A percentile compares a stretch with the other conserved stretches of the same genome.
phyloP scores from a whole-genome alignment of 78 protist genomes.

The Dictyostelium intermedium region DNA sequence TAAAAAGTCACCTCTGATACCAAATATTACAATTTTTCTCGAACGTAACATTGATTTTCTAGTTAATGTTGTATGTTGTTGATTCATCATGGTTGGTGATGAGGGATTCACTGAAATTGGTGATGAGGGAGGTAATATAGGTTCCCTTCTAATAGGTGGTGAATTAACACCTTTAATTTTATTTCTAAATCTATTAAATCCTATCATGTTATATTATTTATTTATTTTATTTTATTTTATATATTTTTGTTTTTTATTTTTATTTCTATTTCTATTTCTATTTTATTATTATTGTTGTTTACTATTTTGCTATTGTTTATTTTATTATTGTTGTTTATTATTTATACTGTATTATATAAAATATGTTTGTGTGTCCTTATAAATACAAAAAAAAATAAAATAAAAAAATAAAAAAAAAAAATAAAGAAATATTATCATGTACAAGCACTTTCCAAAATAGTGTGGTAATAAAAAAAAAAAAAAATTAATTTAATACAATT shows the following conservation, averaged over 20 bases:
- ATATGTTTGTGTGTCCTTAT: background rate
- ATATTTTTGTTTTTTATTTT: too few species aligned
- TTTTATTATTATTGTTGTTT: too few species aligned
- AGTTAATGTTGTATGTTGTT: background rate
- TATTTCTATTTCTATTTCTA: too few species aligned
- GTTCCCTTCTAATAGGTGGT: background rate
- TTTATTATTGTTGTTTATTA: too few species aligned
- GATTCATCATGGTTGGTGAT: background rate
- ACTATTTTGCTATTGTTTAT: too few species aligned
- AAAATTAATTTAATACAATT: too few species aligned
- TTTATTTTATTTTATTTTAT: too few species aligned
- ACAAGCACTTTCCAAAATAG: background rate
- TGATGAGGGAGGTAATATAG: background rate
- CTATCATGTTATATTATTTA: conserved; percentile 3
- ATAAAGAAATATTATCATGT: background rate
- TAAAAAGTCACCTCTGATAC: conserved; percentile 21
- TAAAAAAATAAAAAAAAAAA: too few species aligned
- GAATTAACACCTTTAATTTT: background rate
- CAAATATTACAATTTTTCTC: background rate
- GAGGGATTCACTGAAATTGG: background rate
- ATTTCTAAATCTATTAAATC: conserved; percentile 48
- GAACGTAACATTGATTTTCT: background rate
- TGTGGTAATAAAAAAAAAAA: background rate
- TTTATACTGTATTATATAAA: too few species aligned
- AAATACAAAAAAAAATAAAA: too few species aligned